Conservation (phyloP, 2,329 filamentous ascomycete genomes). For the Nemania bipapillata region DNA sequence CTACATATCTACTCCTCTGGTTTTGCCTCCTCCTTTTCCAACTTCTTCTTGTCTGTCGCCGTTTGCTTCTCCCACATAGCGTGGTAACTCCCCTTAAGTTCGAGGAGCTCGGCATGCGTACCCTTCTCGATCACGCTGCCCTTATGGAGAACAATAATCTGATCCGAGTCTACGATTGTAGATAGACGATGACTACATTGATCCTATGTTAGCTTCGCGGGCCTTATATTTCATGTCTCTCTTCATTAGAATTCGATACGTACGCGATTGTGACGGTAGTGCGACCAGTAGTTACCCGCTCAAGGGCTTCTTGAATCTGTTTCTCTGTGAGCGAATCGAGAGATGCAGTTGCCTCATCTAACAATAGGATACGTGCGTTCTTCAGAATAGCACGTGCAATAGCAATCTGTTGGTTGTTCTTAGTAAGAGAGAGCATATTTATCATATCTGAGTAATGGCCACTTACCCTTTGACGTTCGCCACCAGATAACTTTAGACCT, state of each 20-base stretch:
- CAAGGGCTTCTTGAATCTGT: conserved; percentile 66
- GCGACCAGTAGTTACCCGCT: conserved; percentile 59
- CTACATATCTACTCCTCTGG: conserved; percentile 25
- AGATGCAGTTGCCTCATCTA: conserved; percentile 78
- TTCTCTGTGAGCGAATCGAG: conserved; percentile 71
- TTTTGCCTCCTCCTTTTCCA: conserved; percentile 31
- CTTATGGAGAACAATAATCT: conserved; percentile 65
- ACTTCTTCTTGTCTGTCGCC: conserved; percentile 54
- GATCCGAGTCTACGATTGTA: conserved; percentile 66
- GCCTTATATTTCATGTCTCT: not conserved
- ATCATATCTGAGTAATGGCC: not conserved
- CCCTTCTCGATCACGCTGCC: conserved; percentile 64
- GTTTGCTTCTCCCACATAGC: conserved; percentile 66
- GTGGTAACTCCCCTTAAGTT: conserved; percentile 59
- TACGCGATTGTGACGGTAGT: conserved; percentile 65
- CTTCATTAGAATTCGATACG: conserved; percentile 34
- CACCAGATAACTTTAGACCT: conserved; percentile 62
- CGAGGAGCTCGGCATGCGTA: conserved; percentile 60
- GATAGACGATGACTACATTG: conserved; percentile 63
- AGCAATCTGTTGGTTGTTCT: conserved; percentile 54
- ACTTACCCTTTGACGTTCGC: conserved; percentile 66
- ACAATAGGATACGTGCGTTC: conserved; percentile 73
- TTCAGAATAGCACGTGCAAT: conserved; percentile 75
- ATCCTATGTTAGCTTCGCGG: conserved; percentile 10
- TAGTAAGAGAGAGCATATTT: not conserved